Conservation (phyloP, 2,329 filamentous ascomycete genomes). For the Madurella mycetomatis region DNA sequence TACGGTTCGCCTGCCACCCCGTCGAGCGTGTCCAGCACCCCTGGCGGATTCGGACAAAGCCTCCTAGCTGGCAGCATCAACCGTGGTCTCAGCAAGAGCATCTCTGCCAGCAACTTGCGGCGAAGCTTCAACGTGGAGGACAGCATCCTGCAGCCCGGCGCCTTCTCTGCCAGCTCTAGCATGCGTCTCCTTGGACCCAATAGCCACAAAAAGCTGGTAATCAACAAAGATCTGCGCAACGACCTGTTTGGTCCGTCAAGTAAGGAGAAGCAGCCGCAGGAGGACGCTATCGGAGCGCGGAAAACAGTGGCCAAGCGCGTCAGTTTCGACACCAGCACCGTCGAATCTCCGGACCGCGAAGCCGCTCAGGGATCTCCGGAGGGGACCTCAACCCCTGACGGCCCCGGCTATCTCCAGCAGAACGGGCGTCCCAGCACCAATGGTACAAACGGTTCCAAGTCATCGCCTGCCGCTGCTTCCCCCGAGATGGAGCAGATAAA, state of each 20-base stretch:
- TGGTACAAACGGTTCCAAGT: constrained; percentile 40
- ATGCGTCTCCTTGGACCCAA: constrained; percentile 63
- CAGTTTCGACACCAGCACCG: constrained; percentile 74
- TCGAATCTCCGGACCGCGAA: constrained; percentile 39
- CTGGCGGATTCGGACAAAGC: constrained; percentile 62
- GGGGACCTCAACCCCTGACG: constrained; percentile 48
- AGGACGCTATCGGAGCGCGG: constrained; percentile 41
- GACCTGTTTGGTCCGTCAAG: constrained; percentile 62
- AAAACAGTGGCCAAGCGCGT: constrained; percentile 73
- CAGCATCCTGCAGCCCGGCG: constrained; percentile 79
- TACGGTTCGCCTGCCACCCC: constrained; percentile 77
- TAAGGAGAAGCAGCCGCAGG: constrained; percentile 44
- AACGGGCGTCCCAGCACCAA: constrained; percentile 33
- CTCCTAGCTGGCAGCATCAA: constrained; percentile 62
- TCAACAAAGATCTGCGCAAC: constrained; percentile 79
- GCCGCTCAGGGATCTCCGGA: constrained; percentile 42
- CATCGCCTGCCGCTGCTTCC: constrained; percentile 16
- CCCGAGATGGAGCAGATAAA: constrained; percentile 66
- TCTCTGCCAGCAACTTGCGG: constrained; percentile 81
- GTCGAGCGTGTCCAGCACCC: constrained; percentile 64
- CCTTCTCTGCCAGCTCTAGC: constrained; percentile 67
- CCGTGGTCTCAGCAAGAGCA: constrained; percentile 75
- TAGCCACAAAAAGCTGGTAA: constrained; percentile 84
- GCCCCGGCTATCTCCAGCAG: constrained; percentile 57
- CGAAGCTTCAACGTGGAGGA: constrained; percentile 78